A percentile compares a stretch with the other conserved stretches of the same genome.
These are phyloP conservation scores for Heliosperma pusillum DNA, from an alignment of 148 eudicot genomes.

Conservation along the genomic window DNA sequence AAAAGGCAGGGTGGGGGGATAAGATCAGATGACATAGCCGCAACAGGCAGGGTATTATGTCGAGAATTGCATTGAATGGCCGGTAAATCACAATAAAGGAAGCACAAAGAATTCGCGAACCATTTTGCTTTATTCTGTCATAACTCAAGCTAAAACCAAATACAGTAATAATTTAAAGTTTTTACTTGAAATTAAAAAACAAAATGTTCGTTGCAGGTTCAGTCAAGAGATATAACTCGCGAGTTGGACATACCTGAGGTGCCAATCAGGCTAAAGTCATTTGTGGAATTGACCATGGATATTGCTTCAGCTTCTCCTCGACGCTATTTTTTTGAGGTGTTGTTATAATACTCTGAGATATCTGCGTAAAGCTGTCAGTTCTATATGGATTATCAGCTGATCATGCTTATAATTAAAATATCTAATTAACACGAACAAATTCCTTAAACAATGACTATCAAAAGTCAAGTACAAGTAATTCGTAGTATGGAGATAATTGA, in stretches of 20 bases:
- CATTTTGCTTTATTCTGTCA: background rate
- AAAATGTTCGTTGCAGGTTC: slow-evolving; percentile 50
- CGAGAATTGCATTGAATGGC: no score
- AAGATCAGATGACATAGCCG: background rate
- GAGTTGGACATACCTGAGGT: slow-evolving; percentile 18
- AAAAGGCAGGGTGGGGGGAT: no score
- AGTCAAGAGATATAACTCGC: slow-evolving; percentile 37
- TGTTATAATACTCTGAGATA: background rate
- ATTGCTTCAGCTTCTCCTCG: slow-evolving; percentile 92
- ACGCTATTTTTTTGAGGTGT: slow-evolving; percentile 90
- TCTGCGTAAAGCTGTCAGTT: background rate
- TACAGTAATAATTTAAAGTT: background rate
- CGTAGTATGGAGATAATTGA: background rate
- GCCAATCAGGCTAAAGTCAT: slow-evolving; percentile 60
- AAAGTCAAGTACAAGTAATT: background rate
- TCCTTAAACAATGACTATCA: background rate
- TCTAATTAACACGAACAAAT: background rate
- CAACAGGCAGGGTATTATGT: no score
- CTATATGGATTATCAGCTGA: background rate
- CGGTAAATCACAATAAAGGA: no score
- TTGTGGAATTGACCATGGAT: slow-evolving; percentile 86
- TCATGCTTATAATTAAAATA: background rate
- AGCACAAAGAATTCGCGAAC: background rate
- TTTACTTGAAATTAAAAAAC: background rate
- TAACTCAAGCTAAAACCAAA: background rate